These are phyloP conservation scores for Trichoderma pleuroti DNA, from an alignment of 2,329 filamentous ascomycete genomes.

Conservation along the genomic window DNA sequence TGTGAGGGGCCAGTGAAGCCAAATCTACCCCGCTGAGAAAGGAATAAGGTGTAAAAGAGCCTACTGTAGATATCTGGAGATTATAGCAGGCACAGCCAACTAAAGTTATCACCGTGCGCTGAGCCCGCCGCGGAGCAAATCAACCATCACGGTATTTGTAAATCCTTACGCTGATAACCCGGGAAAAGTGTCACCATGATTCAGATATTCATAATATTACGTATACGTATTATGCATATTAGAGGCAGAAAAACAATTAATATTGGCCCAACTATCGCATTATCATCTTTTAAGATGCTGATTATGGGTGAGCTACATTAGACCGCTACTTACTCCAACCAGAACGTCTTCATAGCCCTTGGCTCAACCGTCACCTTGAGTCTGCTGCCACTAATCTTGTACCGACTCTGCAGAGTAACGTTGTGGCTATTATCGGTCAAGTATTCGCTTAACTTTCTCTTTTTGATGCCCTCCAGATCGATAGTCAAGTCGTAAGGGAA, in stretches of 20 bases:
- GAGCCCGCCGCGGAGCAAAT: not conserved
- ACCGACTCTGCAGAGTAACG: conserved; percentile 5
- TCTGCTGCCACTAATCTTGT: not conserved
- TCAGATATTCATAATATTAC: not conserved
- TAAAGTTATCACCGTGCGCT: not conserved
- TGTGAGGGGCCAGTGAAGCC: not conserved
- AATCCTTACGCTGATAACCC: not conserved
- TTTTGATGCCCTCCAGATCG: conserved; percentile 8
- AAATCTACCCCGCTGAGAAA: not conserved
- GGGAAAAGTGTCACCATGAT: not conserved
- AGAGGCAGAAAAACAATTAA: not conserved
- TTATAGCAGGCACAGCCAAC: not conserved
- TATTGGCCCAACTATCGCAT: not conserved
- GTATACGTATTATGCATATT: not conserved
- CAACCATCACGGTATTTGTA: not conserved
- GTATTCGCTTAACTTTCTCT: conserved; percentile 13
- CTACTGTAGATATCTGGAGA: not conserved
- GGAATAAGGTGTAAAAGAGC: not conserved
- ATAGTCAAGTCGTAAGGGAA: conserved; percentile 9
- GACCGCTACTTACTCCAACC: not conserved
- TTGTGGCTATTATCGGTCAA: conserved; percentile 11
- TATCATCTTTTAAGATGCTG: not conserved
- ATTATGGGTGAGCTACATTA: not conserved
- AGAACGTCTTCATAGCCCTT: conserved; percentile 12
- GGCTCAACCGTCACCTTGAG: conserved; percentile 11